phyloP scores from a whole-genome alignment of 768 basidiomycete species.

The Leccinellum luteum region DNA sequence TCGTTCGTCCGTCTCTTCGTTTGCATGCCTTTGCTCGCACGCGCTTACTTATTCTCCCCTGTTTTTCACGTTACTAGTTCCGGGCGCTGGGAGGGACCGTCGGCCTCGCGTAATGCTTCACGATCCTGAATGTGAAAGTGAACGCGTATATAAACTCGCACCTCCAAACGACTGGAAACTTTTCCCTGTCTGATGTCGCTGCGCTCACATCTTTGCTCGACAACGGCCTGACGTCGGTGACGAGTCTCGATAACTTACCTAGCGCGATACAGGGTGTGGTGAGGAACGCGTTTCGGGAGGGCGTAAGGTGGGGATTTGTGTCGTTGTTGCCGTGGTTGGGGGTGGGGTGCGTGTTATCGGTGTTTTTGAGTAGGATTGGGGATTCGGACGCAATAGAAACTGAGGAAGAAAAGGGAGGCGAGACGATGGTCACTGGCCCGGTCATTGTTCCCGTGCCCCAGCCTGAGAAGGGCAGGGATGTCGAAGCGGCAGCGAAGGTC shows the following conservation, averaged over 20 bases:
- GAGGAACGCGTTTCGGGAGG: conserved; percentile 41
- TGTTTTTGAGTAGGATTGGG: conserved; percentile 40
- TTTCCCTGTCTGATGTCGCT: conserved; percentile 30
- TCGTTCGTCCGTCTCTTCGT: conserved; percentile 40
- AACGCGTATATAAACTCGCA: conserved; percentile 28
- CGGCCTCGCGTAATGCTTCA: conserved; percentile 52
- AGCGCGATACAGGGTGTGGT: conserved; percentile 34
- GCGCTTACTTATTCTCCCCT: neutral
- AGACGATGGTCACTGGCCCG: neutral
- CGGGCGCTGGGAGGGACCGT: conserved; percentile 50
- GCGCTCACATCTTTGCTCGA: conserved; percentile 25
- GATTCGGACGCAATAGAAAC: conserved; percentile 16
- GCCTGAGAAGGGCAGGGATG: neutral
- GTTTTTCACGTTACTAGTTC: conserved; percentile 30
- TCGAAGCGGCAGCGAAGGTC: neutral
- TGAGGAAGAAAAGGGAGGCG: neutral
- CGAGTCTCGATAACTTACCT: conserved; percentile 38
- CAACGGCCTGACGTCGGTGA: conserved; percentile 32
- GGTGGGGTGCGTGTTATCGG: conserved; percentile 32
- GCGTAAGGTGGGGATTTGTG: conserved; percentile 43
- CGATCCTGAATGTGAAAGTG: conserved; percentile 46
- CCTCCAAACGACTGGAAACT: conserved; percentile 20
- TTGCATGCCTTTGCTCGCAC: accelerated
- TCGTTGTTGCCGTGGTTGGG: conserved; percentile 49
- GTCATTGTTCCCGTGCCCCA: neutral